Conservation (phyloP, 345 rosid species). For the Reutealis trisperma region DNA sequence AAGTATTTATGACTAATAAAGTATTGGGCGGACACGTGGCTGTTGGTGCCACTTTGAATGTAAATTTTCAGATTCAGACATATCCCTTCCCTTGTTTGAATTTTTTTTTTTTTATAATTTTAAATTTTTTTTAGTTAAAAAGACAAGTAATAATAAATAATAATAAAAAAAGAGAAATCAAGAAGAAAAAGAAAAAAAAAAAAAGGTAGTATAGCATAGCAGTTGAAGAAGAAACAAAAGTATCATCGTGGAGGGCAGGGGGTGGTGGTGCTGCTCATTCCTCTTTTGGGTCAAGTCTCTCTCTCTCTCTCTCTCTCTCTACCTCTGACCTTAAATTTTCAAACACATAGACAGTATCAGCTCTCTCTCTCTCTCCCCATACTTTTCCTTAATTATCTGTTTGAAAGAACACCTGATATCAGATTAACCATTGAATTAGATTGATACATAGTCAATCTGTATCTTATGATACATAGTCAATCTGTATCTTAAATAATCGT, state of each 20-base stretch:
- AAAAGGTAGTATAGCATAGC: not conserved
- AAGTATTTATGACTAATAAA: too few relatives aligned
- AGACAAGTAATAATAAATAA: not conserved
- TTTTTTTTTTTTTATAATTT: too few relatives aligned
- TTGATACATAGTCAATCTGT: not conserved
- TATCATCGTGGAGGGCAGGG: not conserved
- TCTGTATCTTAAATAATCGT: not conserved
- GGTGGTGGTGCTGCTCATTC: not conserved
- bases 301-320: not conserved
- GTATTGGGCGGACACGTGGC: too few relatives aligned
- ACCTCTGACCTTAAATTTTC: too few relatives aligned
- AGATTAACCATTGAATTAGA: not conserved
- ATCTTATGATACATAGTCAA: not conserved
- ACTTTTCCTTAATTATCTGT: not conserved
- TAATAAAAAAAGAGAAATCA: not conserved
- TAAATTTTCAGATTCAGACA: too few relatives aligned
- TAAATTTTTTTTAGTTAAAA: too few relatives aligned
- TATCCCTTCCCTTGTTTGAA: too few relatives aligned
- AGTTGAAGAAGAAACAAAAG: not conserved
- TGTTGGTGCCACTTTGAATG: too few relatives aligned
- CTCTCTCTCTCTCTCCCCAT: not conserved
- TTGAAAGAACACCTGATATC: not conserved
- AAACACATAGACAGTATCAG: not conserved
- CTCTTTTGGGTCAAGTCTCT: not conserved
- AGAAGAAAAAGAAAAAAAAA: not conserved